Conservation (phyloP, 345 rosid genomes). For the Lagerstroemia speciosa region DNA sequence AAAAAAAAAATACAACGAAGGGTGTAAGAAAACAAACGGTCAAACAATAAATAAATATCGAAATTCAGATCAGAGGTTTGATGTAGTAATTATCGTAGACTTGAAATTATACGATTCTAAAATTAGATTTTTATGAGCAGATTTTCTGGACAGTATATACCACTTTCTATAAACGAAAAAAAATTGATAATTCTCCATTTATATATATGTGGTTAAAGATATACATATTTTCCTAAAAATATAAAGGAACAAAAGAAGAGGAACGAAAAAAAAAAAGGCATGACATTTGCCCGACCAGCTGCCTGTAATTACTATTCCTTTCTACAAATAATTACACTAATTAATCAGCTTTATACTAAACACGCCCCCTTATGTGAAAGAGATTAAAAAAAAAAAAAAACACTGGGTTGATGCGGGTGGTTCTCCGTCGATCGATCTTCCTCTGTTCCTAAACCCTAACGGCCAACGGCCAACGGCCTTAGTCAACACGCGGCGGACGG, state of each 20-base stretch:
- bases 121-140: too few relatives aligned
- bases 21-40: neutral
- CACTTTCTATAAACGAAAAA: neutral
- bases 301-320: constrained; percentile 23
- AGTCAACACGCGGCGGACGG: constrained; percentile 82
- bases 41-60: constrained; percentile 1
- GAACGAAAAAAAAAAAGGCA: neutral
- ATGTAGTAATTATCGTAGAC: too few relatives aligned
- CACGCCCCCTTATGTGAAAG: constrained; percentile 45
- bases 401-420: neutral
- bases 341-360: constrained; percentile 23
- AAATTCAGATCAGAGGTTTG: too few relatives aligned
- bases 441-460: constrained; percentile 7
- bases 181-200: too few relatives aligned
- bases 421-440: constrained; percentile 1
- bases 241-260: neutral
- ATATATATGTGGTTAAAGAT: constrained; percentile 4
- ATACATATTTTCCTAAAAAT: neutral
- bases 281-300: constrained; percentile 1
- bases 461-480: constrained; percentile 5
- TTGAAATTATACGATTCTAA: too few relatives aligned
- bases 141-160: too few relatives aligned
- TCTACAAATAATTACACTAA: constrained; percentile 46
- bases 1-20: too few relatives aligned
- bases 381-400: neutral